phyloP scores from a whole-genome alignment of 202 grass and related monocot genomes.

The Hordeum pubiflorum region DNA sequence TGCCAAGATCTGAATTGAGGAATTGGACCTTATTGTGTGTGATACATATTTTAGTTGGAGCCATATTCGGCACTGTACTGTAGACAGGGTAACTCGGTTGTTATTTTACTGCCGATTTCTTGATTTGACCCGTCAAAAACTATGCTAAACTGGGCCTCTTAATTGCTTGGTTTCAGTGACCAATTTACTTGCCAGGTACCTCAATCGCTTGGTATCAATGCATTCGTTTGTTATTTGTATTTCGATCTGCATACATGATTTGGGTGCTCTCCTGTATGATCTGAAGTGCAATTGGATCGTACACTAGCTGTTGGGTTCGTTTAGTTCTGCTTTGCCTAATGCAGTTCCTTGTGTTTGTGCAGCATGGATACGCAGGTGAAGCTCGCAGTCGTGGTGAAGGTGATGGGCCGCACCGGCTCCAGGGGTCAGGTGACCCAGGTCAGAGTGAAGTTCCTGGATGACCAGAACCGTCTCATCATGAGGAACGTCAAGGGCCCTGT shows the following conservation, averaged over 20 bases:
- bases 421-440: slow-evolving; percentile 90
- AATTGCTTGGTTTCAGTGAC: not conserved
- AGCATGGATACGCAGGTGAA: slow-evolving; percentile 88
- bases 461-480: slow-evolving; percentile 95
- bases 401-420: slow-evolving; percentile 73
- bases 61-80: not conserved
- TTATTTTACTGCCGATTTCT: not conserved
- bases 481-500: slow-evolving; percentile 74
- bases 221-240: not conserved
- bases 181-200: not conserved
- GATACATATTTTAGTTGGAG: not conserved
- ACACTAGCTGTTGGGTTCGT: not conserved
- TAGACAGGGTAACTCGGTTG: not conserved
- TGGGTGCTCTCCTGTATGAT: not conserved
- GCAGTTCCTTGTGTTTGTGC: not conserved
- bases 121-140: not conserved
- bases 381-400: slow-evolving; percentile 79
- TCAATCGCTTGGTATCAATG: not conserved
- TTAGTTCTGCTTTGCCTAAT: not conserved
- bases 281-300: not conserved
- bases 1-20: not conserved
- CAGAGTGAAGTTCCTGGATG: slow-evolving; percentile 88
- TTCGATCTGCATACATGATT: not conserved
- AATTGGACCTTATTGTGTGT: not conserved
- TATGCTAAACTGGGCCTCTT: not conserved